Evolutionary conservation across 257 asterid species (phyloP).

Genomic region (Solanum commersonii): DNA sequence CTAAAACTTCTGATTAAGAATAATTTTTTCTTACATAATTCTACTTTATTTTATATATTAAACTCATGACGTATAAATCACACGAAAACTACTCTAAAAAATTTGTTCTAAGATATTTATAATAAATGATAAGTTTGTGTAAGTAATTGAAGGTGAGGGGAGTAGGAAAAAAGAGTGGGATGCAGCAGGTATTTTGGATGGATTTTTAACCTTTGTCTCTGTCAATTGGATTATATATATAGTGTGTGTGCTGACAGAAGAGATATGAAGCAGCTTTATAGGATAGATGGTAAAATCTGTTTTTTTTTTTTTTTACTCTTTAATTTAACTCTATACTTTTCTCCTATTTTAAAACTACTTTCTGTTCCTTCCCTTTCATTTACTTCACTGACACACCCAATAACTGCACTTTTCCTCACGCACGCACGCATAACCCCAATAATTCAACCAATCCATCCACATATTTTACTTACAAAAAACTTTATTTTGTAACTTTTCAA

Average conservation of each 20-base stretch:
- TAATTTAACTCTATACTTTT: not conserved
- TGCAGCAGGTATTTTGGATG: slow-evolving; percentile 1
- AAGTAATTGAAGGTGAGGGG: not conserved
- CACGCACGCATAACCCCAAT: slow-evolving; percentile 73
- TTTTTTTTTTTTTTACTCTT: not conserved
- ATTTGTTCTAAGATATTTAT: not conserved
- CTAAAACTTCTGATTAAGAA: not conserved
- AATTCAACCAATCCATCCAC: not conserved
- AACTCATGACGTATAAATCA: not conserved
- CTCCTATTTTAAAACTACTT: slow-evolving; percentile 37
- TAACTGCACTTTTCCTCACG: slow-evolving; percentile 77
- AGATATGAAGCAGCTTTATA: slow-evolving; percentile 79
- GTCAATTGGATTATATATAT: slow-evolving; percentile 37
- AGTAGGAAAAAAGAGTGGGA: not conserved
- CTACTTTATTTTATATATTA: too few species aligned
- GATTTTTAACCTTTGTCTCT: slow-evolving; percentile 30
- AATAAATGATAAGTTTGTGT: not conserved
- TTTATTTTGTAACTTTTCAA: too few species aligned
- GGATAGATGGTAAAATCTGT: slow-evolving; percentile 45
- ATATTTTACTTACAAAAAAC: not conserved
- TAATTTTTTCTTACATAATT: not conserved
- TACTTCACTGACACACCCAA: slow-evolving; percentile 76
- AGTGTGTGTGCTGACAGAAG: slow-evolving; percentile 48
- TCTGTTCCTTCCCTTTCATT: slow-evolving; percentile 50
- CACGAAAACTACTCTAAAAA: not conserved